A percentile compares a stretch with the other conserved stretches of the same genome.
Evolutionary conservation across 768 basidiomycete species (phyloP).

Genomic region (Leccinellum rugosiceps): DNA sequence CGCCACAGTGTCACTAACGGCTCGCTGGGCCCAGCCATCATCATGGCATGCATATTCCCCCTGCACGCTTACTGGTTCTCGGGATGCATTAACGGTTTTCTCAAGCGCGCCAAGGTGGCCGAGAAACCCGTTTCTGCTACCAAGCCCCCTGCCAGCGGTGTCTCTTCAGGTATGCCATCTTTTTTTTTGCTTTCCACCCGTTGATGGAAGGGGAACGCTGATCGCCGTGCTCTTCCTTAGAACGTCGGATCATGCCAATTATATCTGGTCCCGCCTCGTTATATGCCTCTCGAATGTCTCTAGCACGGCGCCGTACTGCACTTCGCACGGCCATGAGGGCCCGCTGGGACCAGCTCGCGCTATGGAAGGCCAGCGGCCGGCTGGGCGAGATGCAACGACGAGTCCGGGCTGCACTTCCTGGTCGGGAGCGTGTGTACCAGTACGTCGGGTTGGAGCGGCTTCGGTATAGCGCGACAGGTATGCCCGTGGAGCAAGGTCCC

Average conservation of each 20-base stretch:
- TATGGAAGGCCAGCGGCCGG: constrained; percentile 26
- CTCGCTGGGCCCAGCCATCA: constrained; percentile 37
- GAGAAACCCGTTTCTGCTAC: background rate
- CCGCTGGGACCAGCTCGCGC: constrained; percentile 29
- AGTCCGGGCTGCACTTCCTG: constrained; percentile 26
- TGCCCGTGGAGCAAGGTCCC: background rate
- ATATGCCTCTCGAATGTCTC: constrained; percentile 19
- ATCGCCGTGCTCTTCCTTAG: constrained; percentile 9
- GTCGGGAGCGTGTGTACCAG: constrained; percentile 28
- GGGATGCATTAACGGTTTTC: constrained; percentile 47
- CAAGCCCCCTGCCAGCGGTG: constrained; percentile 1
- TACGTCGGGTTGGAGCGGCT: constrained; percentile 26
- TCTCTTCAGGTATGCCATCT: constrained; percentile 10
- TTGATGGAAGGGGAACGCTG: background rate
- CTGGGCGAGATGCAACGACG: constrained; percentile 29
- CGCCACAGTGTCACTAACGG: constrained; percentile 30
- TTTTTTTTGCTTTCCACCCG: background rate
- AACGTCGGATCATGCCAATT: constrained; percentile 13
- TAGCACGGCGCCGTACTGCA: constrained; percentile 26
- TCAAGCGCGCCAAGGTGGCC: constrained; percentile 28
- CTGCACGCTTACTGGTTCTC: constrained; percentile 55
- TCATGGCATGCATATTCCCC: constrained; percentile 42
- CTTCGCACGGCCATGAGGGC: constrained; percentile 27
- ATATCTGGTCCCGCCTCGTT: constrained; percentile 1
- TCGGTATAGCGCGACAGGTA: background rate